A percentile compares a stretch with the other conserved stretches of the same genome.
Conservation (phyloP, 2,329 filamentous ascomycete genomes). For the Aquanectria penicillioides region DNA sequence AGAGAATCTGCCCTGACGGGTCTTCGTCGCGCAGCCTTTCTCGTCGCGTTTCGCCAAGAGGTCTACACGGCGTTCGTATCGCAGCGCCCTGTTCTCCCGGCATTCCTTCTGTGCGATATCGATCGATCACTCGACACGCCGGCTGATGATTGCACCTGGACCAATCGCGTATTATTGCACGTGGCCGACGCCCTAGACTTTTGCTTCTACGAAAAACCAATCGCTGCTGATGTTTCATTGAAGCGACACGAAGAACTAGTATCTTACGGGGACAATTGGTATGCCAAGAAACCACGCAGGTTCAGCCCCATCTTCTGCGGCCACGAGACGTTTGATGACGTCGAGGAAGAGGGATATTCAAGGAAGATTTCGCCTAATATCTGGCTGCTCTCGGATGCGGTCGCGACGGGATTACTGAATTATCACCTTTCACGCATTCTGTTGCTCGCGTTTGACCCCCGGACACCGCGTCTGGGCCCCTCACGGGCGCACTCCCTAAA, state of each 20-base stretch:
- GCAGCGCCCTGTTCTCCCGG: slow-evolving; percentile 7
- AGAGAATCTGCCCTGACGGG: background rate
- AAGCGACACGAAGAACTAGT: slow-evolving; percentile 20
- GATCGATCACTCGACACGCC: slow-evolving; percentile 8
- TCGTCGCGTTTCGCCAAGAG: slow-evolving; percentile 20
- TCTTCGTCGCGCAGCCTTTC: slow-evolving; percentile 13
- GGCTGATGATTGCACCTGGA: slow-evolving; percentile 11
- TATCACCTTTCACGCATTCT: slow-evolving; percentile 34
- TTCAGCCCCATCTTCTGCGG: slow-evolving; percentile 27
- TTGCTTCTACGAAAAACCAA: slow-evolving; percentile 1
- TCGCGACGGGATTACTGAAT: slow-evolving; percentile 30
- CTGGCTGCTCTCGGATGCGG: slow-evolving; percentile 29
- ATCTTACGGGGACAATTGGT: slow-evolving; percentile 31
- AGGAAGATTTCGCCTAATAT: slow-evolving; percentile 20
- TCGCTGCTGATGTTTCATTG: background rate
- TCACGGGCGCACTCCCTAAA: slow-evolving; percentile 5
- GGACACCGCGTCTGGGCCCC: slow-evolving; percentile 26
- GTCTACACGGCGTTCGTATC: slow-evolving; percentile 11
- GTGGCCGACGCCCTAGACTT: slow-evolving; percentile 10
- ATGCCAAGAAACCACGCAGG: slow-evolving; percentile 30
- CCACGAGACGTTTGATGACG: background rate
- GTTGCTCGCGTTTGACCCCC: slow-evolving; percentile 30
- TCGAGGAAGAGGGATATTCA: background rate
- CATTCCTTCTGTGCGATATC: slow-evolving; percentile 9
- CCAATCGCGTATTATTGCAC: slow-evolving; percentile 14